Evolutionary conservation across 805 yeast species (phyloP), one percentile per base, ranked within the genome.

Genomic region (Hanseniaspora meyeri): DNA sequence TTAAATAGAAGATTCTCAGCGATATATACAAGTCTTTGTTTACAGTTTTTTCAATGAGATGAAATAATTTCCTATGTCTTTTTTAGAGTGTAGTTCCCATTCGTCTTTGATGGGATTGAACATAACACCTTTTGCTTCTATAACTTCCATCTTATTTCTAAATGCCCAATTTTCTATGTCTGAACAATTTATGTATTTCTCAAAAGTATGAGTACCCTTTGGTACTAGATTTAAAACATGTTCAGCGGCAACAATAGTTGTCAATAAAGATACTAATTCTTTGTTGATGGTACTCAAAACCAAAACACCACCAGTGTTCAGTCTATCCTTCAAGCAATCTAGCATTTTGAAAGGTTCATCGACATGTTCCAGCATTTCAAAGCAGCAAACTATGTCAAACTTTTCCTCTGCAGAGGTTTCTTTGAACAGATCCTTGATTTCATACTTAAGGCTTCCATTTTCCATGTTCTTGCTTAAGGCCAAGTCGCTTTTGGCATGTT

Each of bases 361-460:
- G 3, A 93, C 97, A 66, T 93, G 99, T 68, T 93, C 99, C 39
- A 93, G 74, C 80, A 93, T 82, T 68, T 93, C 99, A 76, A 91
- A 87, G 79, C 90, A 79, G 1, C 97, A 87, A 4, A 93, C 82
- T 2, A 90, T 68, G 65, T 93, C 95, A 68, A 71, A 91, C 49
- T 70, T 70, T 16, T 75, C 80, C 11, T 67, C 63, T 1, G 63
- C 65, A 4, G n/a, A n/a, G 6, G 20, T 19, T n/a, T 53, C 51
- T 14, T 53, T 37, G 38, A 53, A 53, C 31, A 53, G 39, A 24
- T 53, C 57, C 19, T 56, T 46, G 65, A 68, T 6, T 55, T 78
- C 70, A 68, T 93, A 93, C 20, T 65, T 64, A 40, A 93, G 68
- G 32, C 46, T 34, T 12, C 29, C 47, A 5, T 46, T 20, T 16